Evolutionary conservation across 805 yeast species (phyloP), one percentile per base, ranked within the genome.

Genomic region (Saturnispora hagleri): DNA sequence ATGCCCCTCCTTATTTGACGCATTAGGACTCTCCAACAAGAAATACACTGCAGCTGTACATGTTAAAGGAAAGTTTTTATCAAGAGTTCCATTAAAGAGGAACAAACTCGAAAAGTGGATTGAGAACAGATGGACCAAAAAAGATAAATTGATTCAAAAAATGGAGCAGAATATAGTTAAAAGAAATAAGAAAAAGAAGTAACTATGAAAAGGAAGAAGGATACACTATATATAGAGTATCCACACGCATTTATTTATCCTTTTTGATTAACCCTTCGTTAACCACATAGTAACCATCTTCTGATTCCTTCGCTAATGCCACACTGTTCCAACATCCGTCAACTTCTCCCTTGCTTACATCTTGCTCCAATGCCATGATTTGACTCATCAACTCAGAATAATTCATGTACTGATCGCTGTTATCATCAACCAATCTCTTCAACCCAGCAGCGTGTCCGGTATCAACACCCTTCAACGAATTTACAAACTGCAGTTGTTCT

Each of bases 51-150:
- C 64, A 0, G 67, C 80, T 2, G 66, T 84, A 1, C 73, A 79
- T 58, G 69, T 82, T 22, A 76, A 71, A 52, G 71, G 73, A 17
- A 74, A 73, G 55, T 58, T 77, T 18, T 60, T 79, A 17, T 58
- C 70, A 13, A 67, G 80, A 50, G 64, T 85, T 10, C 82, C 86
- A 0, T 48, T 62, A 8, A 84, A 77, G 56, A 70, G 81, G 27
- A 68, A 73, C 46, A 79, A 77, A 56, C 57, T 84, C 38, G 89
- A 86, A 56, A 80, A 77, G 63, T 89, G 93, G 86, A 66, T 89
- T 7, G 97, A 89, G 62, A 69, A 69, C 41, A 69, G 72, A 34
- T 89, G 97, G 96, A 65, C 67, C 8, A 79, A 75, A 38, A 88
- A 87, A 61, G 96, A 89, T 61, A 70, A 62, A 51, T 55, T 72